Percentiles rank a stretch among this genome's conserved stretches.
Evolutionary conservation across 2,329 filamentous ascomycete genomes (phyloP).

Genomic region (Clonostachys rhizophaga): DNA sequence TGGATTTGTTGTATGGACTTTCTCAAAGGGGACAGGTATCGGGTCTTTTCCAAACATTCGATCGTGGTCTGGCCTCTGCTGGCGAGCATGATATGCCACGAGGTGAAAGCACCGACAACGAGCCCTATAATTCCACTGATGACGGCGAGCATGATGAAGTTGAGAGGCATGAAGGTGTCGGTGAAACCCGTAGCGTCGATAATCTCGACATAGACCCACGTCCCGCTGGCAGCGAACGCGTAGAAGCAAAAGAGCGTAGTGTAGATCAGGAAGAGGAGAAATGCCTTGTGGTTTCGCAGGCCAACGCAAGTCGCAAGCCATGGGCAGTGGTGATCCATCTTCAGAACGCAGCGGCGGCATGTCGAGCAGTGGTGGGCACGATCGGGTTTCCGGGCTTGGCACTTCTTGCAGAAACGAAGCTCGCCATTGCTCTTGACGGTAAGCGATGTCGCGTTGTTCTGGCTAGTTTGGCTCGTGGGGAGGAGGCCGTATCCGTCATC

Average conservation of each 20-base stretch:
- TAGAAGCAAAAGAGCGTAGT: constrained; percentile 81
- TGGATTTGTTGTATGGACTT: constrained; percentile 62
- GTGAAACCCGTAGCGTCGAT: constrained; percentile 64
- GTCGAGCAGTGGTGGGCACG: constrained; percentile 96
- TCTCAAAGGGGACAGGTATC: constrained; percentile 80
- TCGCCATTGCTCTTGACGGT: constrained; percentile 91
- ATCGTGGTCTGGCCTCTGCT: constrained; percentile 84
- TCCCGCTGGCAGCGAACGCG: constrained; percentile 69
- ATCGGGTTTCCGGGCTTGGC: constrained; percentile 89
- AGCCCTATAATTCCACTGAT: constrained; percentile 87
- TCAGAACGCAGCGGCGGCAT: constrained; percentile 88
- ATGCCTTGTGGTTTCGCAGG: constrained; percentile 91
- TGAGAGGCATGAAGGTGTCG: constrained; percentile 79
- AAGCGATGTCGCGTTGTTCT: constrained; percentile 65
- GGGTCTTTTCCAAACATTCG: constrained; percentile 91
- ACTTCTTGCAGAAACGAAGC: constrained; percentile 94
- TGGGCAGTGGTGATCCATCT: constrained; percentile 99
- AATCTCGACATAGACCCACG: constrained; percentile 85
- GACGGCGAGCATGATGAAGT: constrained; percentile 84
- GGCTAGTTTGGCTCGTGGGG: constrained; percentile 56
- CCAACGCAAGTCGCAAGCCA: constrained; percentile 97
- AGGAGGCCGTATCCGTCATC: constrained; percentile 72
- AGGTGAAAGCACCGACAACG: constrained; percentile 83
- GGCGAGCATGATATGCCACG: constrained; percentile 85
- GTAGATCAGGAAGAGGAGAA: constrained; percentile 88